Percentiles rank a stretch among this genome's conserved stretches.
phyloP scores from a whole-genome alignment of 1,284 basidiomycete genomes.

The Apiotrichum gamsii region DNA sequence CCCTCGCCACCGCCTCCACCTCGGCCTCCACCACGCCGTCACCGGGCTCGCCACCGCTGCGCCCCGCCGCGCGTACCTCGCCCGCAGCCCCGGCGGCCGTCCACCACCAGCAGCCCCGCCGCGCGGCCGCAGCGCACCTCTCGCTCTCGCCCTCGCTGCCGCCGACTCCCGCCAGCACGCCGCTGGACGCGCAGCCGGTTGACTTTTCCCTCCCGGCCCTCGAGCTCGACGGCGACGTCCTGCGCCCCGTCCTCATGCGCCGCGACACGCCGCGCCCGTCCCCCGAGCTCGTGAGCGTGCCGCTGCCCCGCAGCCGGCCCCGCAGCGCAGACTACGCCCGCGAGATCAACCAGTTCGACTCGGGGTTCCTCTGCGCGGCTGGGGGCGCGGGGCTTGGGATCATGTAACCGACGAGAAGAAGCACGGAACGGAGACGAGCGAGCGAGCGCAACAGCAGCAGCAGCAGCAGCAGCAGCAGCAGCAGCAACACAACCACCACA shows the following conservation, averaged over 20 bases:
- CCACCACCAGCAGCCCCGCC: background rate
- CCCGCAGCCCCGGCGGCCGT: no score
- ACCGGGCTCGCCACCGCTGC: background rate
- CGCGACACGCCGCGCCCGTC: constrained; percentile 18
- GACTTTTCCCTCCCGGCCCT: background rate
- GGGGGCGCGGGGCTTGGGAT: no score
- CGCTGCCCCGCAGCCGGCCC: no score
- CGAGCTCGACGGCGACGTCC: background rate
- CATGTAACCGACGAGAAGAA: no score
- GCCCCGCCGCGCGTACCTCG: background rate
- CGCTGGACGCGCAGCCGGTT: background rate
- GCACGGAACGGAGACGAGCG: no score
- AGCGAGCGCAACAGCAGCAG: no score
- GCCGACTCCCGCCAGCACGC: background rate
- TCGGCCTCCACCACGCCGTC: background rate
- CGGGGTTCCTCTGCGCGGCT: no score
- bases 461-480: no score
- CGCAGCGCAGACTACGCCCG: no score
- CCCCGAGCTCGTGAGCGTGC: no score
- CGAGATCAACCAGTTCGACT: no score
- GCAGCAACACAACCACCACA: no score
- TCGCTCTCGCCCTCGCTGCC: background rate
- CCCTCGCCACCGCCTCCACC: background rate
- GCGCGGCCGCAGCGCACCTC: background rate
- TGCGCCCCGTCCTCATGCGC: constrained; percentile 16